Conservation (phyloP, 2,329 filamentous ascomycete species). For the Beauveria rudraprayagi region DNA sequence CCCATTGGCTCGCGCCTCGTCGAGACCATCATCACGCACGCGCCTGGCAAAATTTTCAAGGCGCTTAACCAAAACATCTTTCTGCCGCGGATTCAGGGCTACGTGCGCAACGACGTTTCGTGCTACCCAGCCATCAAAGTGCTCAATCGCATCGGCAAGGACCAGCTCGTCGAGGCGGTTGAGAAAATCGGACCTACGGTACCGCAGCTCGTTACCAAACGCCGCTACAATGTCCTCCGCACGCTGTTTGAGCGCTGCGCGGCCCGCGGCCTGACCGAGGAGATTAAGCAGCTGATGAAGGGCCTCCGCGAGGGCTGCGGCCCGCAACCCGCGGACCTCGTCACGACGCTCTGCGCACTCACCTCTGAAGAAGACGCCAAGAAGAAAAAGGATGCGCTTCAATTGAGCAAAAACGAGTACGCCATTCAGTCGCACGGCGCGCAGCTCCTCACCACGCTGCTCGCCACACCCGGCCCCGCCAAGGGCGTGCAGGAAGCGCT, state of each 20-base stretch:
- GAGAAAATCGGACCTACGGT: slow-evolving; percentile 66
- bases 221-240: slow-evolving; percentile 70
- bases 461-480: slow-evolving; percentile 63
- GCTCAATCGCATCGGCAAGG: slow-evolving; percentile 75
- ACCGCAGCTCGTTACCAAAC: slow-evolving; percentile 62
- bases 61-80: slow-evolving; percentile 73
- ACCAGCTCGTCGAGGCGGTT: slow-evolving; percentile 70
- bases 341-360: slow-evolving; percentile 43
- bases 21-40: slow-evolving; percentile 73
- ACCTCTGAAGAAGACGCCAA: slow-evolving; percentile 26
- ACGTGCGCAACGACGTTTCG: slow-evolving; percentile 84
- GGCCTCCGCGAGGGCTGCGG: slow-evolving; percentile 42
- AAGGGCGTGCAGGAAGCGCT: slow-evolving; percentile 68
- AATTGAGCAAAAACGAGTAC: slow-evolving; percentile 47
- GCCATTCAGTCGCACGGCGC: slow-evolving; percentile 62
- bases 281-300: slow-evolving; percentile 40
- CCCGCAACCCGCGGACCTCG: slow-evolving; percentile 36
- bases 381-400: slow-evolving; percentile 28
- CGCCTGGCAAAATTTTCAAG: slow-evolving; percentile 87
- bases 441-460: slow-evolving; percentile 71
- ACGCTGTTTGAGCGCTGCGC: slow-evolving; percentile 76
- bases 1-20: slow-evolving; percentile 81
- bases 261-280: slow-evolving; percentile 52
- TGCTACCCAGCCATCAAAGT: slow-evolving; percentile 80
- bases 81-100: slow-evolving; percentile 67